Conservation (phyloP, 352 stramenopile genomes). For the Pythium folliculosum region DNA sequence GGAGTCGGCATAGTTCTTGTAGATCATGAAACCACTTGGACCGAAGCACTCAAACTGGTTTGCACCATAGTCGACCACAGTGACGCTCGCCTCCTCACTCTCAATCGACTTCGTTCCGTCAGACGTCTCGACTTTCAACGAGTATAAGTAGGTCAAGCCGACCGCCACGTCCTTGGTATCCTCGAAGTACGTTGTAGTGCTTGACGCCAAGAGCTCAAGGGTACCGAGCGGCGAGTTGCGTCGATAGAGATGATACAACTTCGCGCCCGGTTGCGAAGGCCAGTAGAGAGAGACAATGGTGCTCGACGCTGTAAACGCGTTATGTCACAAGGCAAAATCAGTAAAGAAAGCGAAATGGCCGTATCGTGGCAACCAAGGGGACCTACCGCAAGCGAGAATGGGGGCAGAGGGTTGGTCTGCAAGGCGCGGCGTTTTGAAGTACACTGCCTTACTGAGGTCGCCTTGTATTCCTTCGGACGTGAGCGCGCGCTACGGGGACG, state of each 20-base stretch:
- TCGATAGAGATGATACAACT: constrained; percentile 45
- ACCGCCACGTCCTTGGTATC: constrained; percentile 31
- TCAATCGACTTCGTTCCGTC: constrained; percentile 26
- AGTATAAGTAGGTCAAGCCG: constrained; percentile 47
- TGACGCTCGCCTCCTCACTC: constrained; percentile 40
- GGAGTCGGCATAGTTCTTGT: constrained; percentile 40
- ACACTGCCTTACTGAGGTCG: constrained; percentile 37
- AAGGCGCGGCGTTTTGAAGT: constrained; percentile 40
- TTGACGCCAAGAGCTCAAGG: constrained; percentile 27
- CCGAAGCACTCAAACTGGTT: constrained; percentile 24
- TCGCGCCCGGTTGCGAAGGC: not conserved
- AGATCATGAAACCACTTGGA: constrained; percentile 20
- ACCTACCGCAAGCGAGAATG: constrained; percentile 52
- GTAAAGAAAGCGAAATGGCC: no score
- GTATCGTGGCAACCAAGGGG: no score
- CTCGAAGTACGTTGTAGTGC: constrained; percentile 37
- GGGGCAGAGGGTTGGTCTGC: constrained; percentile 45
- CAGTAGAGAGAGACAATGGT: constrained; percentile 11
- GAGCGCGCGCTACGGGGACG: constrained; percentile 30
- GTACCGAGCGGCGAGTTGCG: constrained; percentile 7
- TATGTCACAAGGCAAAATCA: no score
- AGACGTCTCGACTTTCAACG: constrained; percentile 26
- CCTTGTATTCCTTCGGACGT: constrained; percentile 34
- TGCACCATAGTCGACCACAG: constrained; percentile 8
- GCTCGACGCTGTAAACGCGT: constrained; percentile 4